These are phyloP conservation scores for Ascomycota sp. DNA, from an alignment of 2,329 filamentous ascomycete genomes.

Conservation along the genomic window DNA sequence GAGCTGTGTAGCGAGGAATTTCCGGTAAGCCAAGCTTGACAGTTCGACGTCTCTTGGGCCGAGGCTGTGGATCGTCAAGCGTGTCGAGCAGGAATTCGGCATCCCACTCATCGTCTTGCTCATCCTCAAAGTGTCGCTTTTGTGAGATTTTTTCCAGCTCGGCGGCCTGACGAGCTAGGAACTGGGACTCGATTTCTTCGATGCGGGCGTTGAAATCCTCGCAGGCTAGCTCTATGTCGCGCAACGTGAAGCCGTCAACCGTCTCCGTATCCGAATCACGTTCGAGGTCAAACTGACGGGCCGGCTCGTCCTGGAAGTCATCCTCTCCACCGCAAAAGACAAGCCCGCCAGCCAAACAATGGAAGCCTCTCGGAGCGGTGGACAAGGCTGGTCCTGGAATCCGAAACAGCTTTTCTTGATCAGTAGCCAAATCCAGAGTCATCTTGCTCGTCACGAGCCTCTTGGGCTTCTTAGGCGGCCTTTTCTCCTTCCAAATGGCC, in stretches of 20 bases:
- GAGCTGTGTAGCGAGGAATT: constrained; percentile 38
- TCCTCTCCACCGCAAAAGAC: constrained; percentile 23
- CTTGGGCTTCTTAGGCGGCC: constrained; percentile 60
- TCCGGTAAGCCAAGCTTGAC: constrained; percentile 37
- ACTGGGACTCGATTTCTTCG: constrained; percentile 21
- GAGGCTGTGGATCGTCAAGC: constrained; percentile 21
- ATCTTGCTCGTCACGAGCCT: constrained; percentile 72
- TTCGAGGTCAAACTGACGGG: constrained; percentile 24
- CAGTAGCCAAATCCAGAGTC: constrained; percentile 64
- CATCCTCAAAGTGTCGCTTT: constrained; percentile 13
- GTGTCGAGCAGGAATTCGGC: constrained; percentile 34
- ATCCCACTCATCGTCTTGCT: constrained; percentile 42
- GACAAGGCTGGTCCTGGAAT: constrained; percentile 43
- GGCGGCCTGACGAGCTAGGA: constrained; percentile 11
- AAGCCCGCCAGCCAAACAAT: constrained; percentile 22
- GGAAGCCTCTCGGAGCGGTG: background rate
- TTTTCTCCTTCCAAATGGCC: constrained; percentile 59
- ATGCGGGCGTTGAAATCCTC: constrained; percentile 63
- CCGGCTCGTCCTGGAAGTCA: constrained; percentile 12
- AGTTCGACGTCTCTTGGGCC: constrained; percentile 47
- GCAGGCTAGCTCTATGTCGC: constrained; percentile 70
- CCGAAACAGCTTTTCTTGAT: constrained; percentile 72
- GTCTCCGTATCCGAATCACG: constrained; percentile 38
- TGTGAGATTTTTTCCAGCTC: constrained; percentile 12
- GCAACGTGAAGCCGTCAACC: constrained; percentile 54